Percentiles rank a stretch among this genome's conserved stretches.
Conservation (phyloP, 2,329 filamentous ascomycete genomes). For the Monilinia fructigena region DNA sequence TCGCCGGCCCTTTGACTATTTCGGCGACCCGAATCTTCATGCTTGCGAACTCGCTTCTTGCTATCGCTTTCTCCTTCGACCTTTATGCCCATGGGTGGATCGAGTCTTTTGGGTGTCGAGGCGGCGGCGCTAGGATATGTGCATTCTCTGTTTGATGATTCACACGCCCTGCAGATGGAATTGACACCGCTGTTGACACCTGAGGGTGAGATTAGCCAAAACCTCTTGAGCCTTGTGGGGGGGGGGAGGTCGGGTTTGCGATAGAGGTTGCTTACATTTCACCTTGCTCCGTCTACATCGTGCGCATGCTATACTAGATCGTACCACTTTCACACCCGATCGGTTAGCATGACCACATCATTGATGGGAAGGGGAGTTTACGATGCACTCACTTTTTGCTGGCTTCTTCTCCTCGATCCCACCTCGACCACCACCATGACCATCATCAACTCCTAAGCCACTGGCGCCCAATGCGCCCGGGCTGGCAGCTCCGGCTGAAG, state of each 20-base stretch:
- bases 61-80: slow-evolving; percentile 46
- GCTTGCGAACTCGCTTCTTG: slow-evolving; percentile 44
- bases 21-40: slow-evolving; percentile 42
- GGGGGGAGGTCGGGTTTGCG: no score
- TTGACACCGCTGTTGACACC: slow-evolving; percentile 65
- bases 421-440: slow-evolving; percentile 37
- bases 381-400: slow-evolving; percentile 20
- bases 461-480: slow-evolving; percentile 33
- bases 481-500: slow-evolving; percentile 31
- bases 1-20: slow-evolving; percentile 46
- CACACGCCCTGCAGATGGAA: slow-evolving; percentile 72
- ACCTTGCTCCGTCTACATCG: slow-evolving; percentile 79
- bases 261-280: slow-evolving; percentile 61
- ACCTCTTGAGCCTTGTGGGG: no score
- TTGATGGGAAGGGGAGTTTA: not conserved
- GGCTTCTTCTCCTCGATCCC: slow-evolving; percentile 46
- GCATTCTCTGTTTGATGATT: slow-evolving; percentile 69
- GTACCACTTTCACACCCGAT: slow-evolving; percentile 52
- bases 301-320: slow-evolving; percentile 76
- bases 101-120: slow-evolving; percentile 35
- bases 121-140: slow-evolving; percentile 58
- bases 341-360: slow-evolving; percentile 7
- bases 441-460: slow-evolving; percentile 38
- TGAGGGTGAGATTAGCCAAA: slow-evolving; percentile 21
- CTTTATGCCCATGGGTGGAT: slow-evolving; percentile 35